Base-by-base conservation (phyloP, 1,284 basidiomycete genomes). In the Ustilago bromivora region DNA sequence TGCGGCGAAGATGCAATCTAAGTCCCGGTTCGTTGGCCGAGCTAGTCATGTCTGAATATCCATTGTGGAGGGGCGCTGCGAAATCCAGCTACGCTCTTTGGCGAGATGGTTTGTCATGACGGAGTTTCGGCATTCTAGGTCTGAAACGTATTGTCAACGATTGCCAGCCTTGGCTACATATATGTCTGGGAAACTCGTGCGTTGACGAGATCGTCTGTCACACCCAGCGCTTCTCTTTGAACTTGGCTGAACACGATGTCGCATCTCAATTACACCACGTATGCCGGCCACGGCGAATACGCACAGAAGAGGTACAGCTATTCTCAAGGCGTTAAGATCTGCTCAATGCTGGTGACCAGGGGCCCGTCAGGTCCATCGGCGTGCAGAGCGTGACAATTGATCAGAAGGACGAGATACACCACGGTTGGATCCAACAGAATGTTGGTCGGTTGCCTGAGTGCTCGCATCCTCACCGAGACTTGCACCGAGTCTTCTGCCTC, bases 351-450 rank as follows among this genome's bases (percentile, higher is more conserved):
- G 19, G n/a, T 17, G 31, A 61, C 43, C n/a, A 40, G 10, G 13
- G 59, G 59, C 34, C 59, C 59, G 15, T 32, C 47, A 2, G 59
- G 59, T n/a, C 59, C 59, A 34, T 61, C 31, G 2, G 59, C 59
- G 6, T n/a, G 49, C 35, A 61, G 19, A 11, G 49, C 36, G 8
- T 47, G 19, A 3, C 59, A 10, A 10, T 53, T 23, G 38, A 54
- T 53, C n/a, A 61, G 51, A 12, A 58, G 43, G 10, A 47, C 19
- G 5, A 58, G 32, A 31, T 34, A 35, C 5, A 58, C 13, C 8
- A 47, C 41, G 15, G 57, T 17, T 17, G 41, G 57, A n/a, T 58
- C 57, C 15, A 61, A 17, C 8, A 53, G 38, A 28, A 61, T 53
- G 51, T 61, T 61, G 17, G 23, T 8, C 1, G 59, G 32, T 23